A percentile compares a stretch with the other conserved stretches of the same genome.
phyloP scores from a whole-genome alignment of 1,284 basidiomycete genomes.

The Omphalotus olearius region DNA sequence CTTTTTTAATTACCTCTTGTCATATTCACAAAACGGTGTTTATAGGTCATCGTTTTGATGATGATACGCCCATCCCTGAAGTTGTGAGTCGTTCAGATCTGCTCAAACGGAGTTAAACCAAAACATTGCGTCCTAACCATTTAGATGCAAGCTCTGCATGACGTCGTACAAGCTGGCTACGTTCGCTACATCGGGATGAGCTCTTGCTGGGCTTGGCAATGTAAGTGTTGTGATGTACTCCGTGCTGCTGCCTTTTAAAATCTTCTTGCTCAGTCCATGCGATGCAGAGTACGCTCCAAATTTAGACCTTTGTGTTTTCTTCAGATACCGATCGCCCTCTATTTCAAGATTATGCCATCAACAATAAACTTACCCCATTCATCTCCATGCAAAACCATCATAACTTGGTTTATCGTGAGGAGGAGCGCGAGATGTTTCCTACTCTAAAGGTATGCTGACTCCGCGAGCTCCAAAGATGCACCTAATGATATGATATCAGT shows the following conservation, averaged over 20 bases:
- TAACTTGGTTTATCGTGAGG: slow-evolving; percentile 55
- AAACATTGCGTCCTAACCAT: not conserved
- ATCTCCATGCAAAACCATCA: slow-evolving; percentile 72
- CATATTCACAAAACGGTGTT: not conserved
- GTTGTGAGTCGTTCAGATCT: slow-evolving; percentile 19
- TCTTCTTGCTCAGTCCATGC: slow-evolving; percentile 33
- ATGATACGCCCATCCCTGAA: slow-evolving; percentile 41
- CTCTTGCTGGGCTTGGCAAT: slow-evolving; percentile 44
- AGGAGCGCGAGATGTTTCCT: slow-evolving; percentile 68
- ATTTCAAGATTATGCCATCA: slow-evolving; percentile 38
- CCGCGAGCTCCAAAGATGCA: not conserved
- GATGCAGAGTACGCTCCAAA: slow-evolving; percentile 40
- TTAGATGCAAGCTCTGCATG: slow-evolving; percentile 65
- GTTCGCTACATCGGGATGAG: slow-evolving; percentile 69
- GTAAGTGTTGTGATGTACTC: slow-evolving; percentile 22
- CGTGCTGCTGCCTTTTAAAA: not conserved
- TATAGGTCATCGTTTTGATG: slow-evolving; percentile 55
- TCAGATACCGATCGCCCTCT: not conserved
- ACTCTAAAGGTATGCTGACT: slow-evolving; percentile 35
- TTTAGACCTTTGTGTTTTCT: not conserved
- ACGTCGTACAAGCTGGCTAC: slow-evolving; percentile 62
- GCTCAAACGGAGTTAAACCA: not conserved
- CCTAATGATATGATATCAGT: slow-evolving; percentile 17
- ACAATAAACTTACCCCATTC: slow-evolving; percentile 58
- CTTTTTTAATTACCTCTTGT: too few relatives aligned